These are phyloP conservation scores for Aspergillus hancockii DNA, from an alignment of 495 filamentous ascomycete species.

Conservation along the genomic window DNA sequence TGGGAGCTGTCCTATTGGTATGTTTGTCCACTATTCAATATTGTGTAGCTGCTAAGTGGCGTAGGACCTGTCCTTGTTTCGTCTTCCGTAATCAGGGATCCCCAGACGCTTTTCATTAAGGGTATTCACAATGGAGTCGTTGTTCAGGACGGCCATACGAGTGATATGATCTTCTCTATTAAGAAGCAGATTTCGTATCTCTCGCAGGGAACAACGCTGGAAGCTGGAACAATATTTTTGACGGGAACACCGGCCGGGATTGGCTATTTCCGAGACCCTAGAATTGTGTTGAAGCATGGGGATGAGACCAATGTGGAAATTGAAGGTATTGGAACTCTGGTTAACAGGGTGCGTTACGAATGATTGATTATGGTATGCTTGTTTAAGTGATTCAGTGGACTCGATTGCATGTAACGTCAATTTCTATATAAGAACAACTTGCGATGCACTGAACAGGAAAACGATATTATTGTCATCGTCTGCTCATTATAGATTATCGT, in stretches of 20 bases:
- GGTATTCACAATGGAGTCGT: conserved; percentile 64
- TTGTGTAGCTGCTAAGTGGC: background rate
- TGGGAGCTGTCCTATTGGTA: conserved; percentile 2
- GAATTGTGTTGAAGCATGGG: conserved; percentile 48
- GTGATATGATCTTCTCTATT: conserved; percentile 73
- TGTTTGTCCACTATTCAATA: too few species aligned
- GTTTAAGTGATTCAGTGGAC: too few species aligned
- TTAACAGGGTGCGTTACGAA: conserved; percentile 25
- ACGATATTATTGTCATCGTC: too few species aligned
- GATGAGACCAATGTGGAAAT: conserved; percentile 56
- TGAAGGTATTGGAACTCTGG: conserved; percentile 32
- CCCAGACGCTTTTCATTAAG: conserved; percentile 56
- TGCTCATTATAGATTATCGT: too few species aligned
- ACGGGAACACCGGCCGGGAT: conserved; percentile 61
- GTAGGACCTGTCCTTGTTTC: conserved; percentile 69
- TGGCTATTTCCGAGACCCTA: conserved; percentile 34
- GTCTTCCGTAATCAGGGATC: conserved; percentile 50
- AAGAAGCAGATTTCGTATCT: conserved; percentile 65
- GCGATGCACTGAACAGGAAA: too few species aligned
- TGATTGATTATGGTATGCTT: background rate
- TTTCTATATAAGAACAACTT: too few species aligned
- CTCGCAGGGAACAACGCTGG: conserved; percentile 66
- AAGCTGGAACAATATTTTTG: conserved; percentile 71
- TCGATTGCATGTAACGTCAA: too few species aligned
- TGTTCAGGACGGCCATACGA: conserved; percentile 64